Percentiles rank a stretch among this genome's conserved stretches.
phyloP scores from a whole-genome alignment of 106 monocot species.

The Acorus gramineus region DNA sequence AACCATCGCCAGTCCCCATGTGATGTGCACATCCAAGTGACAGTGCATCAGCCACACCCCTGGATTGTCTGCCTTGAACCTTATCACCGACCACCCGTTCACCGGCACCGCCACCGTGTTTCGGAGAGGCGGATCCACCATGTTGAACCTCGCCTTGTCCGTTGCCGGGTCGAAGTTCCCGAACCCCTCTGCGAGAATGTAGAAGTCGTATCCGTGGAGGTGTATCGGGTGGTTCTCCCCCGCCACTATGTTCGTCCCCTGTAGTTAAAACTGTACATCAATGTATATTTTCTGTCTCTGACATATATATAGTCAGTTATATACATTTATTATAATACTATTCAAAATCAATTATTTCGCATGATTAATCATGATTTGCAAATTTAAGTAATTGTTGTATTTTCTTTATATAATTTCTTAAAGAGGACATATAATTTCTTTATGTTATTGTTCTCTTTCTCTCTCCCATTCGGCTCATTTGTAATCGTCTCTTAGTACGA shows the following conservation, averaged over 20 bases:
- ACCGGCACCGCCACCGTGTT: conserved; percentile 37
- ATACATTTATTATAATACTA: no score
- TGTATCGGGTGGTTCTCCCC: conserved; percentile 34
- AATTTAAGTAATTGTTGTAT: no score
- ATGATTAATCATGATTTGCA: no score
- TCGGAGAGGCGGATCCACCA: conserved; percentile 29
- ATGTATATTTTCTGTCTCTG: no score
- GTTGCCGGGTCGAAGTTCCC: conserved; percentile 28
- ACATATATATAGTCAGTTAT: no score
- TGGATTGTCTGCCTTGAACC: conserved; percentile 25
- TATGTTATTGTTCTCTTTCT: no score
- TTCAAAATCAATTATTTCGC: no score
- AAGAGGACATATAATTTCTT: no score
- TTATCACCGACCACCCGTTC: conserved; percentile 31
- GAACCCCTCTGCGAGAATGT: conserved; percentile 25
- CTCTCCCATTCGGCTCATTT: no score
- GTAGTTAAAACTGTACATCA: no score
- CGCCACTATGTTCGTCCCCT: conserved; percentile 31
- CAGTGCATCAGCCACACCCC: conserved; percentile 46
- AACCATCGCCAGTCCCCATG: conserved; percentile 43
- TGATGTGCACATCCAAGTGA: conserved; percentile 35
- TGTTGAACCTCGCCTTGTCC: conserved; percentile 28
- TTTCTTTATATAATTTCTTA: no score
- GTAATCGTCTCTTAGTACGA: no score
- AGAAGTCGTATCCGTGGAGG: conserved; percentile 37